Percentiles rank a stretch among this genome's conserved stretches.
Conservation (phyloP, 2,329 filamentous ascomycete genomes). For the Sporothrix humicola region DNA sequence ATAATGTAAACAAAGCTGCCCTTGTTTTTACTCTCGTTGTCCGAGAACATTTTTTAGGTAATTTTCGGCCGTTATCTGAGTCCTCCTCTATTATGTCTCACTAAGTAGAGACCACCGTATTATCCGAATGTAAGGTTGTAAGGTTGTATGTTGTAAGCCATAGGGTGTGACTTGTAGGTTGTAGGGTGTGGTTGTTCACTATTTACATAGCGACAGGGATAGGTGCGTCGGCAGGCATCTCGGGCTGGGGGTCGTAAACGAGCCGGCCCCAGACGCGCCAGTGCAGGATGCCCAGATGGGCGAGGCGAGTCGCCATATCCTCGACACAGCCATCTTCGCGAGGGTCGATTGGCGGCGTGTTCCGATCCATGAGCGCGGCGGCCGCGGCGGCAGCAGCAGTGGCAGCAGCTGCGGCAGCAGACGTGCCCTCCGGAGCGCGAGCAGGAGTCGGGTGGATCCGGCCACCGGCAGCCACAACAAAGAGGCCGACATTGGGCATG, state of each 20-base stretch:
- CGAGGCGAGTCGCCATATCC: slow-evolving; percentile 76
- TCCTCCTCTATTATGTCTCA: slow-evolving; percentile 12
- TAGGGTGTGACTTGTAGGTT: neutral
- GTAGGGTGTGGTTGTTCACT: neutral
- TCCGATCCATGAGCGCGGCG: slow-evolving; percentile 14
- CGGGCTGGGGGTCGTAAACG: slow-evolving; percentile 60
- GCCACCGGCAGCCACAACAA: slow-evolving; percentile 60
- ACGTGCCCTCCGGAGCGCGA: slow-evolving; percentile 43
- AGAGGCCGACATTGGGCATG: slow-evolving; percentile 59
- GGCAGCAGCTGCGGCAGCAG: slow-evolving; percentile 45
- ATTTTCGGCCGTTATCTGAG: neutral
- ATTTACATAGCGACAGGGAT: slow-evolving; percentile 24
- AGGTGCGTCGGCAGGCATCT: slow-evolving; percentile 17
- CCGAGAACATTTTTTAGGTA: neutral
- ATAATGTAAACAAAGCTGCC: neutral
- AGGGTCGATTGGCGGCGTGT: slow-evolving; percentile 29
- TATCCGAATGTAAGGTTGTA: neutral
- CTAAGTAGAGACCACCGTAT: neutral
- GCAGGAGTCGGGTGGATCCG: slow-evolving; percentile 46
- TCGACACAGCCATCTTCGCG: slow-evolving; percentile 62
- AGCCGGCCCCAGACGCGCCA: slow-evolving; percentile 87
- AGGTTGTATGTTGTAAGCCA: neutral
- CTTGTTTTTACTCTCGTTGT: neutral
- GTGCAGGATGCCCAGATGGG: slow-evolving; percentile 83
- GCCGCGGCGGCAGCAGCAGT: slow-evolving; percentile 30